phyloP scores from a whole-genome alignment of 441 rosid species.

The Codiaeum variegatum region DNA sequence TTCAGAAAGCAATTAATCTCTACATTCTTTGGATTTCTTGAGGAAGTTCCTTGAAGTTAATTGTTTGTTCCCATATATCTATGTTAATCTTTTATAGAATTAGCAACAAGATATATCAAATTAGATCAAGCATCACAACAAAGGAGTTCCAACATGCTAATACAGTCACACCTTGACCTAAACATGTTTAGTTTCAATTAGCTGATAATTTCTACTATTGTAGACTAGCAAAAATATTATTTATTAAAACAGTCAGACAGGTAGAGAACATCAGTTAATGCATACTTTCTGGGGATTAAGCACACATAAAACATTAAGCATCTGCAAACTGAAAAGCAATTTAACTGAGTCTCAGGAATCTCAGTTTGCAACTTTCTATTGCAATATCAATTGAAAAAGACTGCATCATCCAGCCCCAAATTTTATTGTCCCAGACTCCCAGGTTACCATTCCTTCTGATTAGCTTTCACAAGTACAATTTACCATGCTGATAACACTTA shows the following conservation, averaged over 20 bases:
- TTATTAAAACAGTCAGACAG: not conserved
- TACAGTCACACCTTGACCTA: not conserved
- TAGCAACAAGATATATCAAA: not conserved
- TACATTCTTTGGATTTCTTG: not conserved
- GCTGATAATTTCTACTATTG: not conserved
- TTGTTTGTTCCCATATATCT: not conserved
- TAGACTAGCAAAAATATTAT: not conserved
- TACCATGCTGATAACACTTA: not conserved
- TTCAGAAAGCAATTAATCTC: not conserved
- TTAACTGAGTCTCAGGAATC: not conserved
- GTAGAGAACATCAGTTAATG: not conserved
- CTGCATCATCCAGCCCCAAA: not conserved
- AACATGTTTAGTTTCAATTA: not conserved
- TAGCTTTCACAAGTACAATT: not conserved
- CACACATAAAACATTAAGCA: not conserved
- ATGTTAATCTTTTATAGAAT: not conserved
- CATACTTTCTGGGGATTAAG: not conserved
- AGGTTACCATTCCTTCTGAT: not conserved
- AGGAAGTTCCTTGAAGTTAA: not conserved
- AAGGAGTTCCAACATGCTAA: not conserved
- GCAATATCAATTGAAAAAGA: not conserved
- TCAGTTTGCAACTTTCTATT: not conserved
- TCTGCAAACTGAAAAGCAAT: not conserved
- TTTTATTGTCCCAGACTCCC: not conserved
- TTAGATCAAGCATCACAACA: not conserved